Conservation (phyloP, 371 early-diverging fungal genomes). For the Mortierella polycephala region DNA sequence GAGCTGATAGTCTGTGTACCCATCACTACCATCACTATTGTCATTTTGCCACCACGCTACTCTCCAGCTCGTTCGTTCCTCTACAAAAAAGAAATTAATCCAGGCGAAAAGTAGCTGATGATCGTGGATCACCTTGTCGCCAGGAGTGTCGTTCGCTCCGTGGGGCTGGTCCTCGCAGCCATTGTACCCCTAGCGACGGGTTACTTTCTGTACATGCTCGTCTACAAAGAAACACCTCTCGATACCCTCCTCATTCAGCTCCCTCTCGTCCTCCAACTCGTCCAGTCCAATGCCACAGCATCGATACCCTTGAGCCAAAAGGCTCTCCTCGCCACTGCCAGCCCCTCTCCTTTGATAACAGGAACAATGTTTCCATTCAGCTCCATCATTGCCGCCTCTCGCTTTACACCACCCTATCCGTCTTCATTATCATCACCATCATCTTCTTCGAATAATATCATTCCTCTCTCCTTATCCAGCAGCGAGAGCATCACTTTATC, state of each 20-base stretch:
- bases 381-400: constrained; percentile 8
- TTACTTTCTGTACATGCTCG: constrained; percentile 61
- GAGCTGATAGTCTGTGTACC: too few species aligned
- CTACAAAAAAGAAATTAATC: too few species aligned
- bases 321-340: not conserved
- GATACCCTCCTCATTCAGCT: constrained; percentile 29
- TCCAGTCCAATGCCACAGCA: constrained; percentile 42
- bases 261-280: constrained; percentile 26
- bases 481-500: constrained; percentile 11
- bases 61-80: too few species aligned
- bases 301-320: not conserved
- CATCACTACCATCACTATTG: too few species aligned
- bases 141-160: constrained; percentile 41
- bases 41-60: too few species aligned
- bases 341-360: not conserved
- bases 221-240: constrained; percentile 57
- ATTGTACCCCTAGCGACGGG: constrained; percentile 61
- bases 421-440: not conserved
- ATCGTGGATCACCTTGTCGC: constrained; percentile 43
- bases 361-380: constrained; percentile 4
- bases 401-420: not conserved
- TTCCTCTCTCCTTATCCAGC: not conserved
- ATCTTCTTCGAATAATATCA: not conserved
- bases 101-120: constrained; percentile 7
- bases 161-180: constrained; percentile 58